Percentiles rank a stretch among this genome's conserved stretches.
These are phyloP conservation scores for Apiospora pterosperma DNA, from an alignment of 2,329 filamentous ascomycete species.

Conservation along the genomic window DNA sequence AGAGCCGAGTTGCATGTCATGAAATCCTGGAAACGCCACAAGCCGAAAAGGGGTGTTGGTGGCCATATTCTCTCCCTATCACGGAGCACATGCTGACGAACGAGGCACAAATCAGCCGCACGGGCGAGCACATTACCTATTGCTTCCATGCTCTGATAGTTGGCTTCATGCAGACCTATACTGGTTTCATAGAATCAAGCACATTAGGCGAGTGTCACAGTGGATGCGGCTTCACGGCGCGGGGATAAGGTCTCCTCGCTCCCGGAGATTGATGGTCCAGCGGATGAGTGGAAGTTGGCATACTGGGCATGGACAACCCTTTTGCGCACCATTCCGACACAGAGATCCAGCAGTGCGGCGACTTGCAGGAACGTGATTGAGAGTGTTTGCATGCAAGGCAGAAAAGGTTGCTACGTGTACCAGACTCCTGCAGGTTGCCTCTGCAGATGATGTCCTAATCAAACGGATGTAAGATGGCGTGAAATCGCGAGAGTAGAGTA, in stretches of 20 bases:
- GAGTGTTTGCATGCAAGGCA: background rate
- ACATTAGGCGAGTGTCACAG: background rate
- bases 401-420: background rate
- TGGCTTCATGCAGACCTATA: background rate
- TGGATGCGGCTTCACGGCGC: background rate
- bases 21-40: background rate
- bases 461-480: background rate
- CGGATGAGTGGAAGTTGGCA: background rate
- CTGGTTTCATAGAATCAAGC: background rate
- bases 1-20: background rate
- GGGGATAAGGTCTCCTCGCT: background rate
- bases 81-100: background rate
- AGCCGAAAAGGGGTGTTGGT: background rate
- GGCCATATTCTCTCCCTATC: too few species aligned
- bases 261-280: background rate
- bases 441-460: background rate
- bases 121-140: background rate
- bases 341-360: background rate
- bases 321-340: background rate
- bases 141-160: background rate
- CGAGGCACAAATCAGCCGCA: background rate
- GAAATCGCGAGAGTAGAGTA: background rate
- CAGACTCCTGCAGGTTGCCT: background rate
- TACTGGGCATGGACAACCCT: background rate
- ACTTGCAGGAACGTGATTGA: background rate